Percentiles rank a stretch among this genome's conserved stretches.
Evolutionary conservation across 257 asterid genomes (phyloP).

Genomic region (Forsythia suspensa): DNA sequence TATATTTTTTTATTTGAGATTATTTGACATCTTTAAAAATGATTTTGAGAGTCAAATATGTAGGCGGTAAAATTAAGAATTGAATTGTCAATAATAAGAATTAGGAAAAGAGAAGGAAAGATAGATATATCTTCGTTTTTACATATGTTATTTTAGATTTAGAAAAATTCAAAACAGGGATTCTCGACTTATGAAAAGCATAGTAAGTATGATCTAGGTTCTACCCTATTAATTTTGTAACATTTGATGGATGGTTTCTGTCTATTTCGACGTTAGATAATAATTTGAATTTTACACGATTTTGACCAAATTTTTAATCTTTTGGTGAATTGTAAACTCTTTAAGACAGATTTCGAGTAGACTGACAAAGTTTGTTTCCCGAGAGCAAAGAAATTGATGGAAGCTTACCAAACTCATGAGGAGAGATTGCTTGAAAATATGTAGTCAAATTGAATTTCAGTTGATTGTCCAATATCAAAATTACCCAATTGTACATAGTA

Average conservation of each 20-base stretch:
- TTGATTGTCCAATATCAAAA: no score
- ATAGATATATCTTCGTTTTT: no score
- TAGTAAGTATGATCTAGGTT: background rate
- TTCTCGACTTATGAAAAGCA: no score
- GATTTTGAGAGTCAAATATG: background rate
- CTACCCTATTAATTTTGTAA: background rate
- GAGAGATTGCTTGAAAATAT: background rate
- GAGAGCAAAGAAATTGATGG: background rate
- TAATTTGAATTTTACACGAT: no score
- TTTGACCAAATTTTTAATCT: no score
- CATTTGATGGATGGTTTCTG: background rate
- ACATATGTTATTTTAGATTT: no score
- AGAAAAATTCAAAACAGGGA: background rate
- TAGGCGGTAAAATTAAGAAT: background rate
- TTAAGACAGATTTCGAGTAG: no score
- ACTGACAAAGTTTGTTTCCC: background rate
- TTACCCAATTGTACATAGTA: no score
- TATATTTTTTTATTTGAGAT: background rate
- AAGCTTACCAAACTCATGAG: background rate
- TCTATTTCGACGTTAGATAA: no score
- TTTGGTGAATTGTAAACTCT: background rate
- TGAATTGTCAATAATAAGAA: background rate
- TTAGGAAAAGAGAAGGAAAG: background rate
- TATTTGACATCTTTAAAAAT: background rate
- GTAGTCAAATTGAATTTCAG: no score